Percentiles rank a stretch among this genome's conserved stretches.
Conservation (phyloP, 2,329 filamentous ascomycete genomes). For the Colletotrichum sp. region DNA sequence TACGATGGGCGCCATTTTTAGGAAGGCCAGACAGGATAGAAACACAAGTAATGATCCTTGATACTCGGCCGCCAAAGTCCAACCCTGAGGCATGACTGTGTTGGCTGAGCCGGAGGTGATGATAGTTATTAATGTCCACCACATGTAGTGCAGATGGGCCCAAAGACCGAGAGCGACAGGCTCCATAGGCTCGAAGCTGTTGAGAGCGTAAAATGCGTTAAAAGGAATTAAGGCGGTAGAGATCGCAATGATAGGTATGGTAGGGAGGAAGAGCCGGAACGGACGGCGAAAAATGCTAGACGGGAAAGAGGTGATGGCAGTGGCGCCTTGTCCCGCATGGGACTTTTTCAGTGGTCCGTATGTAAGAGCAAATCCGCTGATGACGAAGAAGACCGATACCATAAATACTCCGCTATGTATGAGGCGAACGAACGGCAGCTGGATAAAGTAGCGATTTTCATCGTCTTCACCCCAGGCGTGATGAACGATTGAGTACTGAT, state of each 20-base stretch:
- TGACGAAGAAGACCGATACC: constrained; percentile 58
- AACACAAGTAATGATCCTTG: background rate
- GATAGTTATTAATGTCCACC: background rate
- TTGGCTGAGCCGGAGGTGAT: background rate
- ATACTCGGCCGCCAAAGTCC: background rate
- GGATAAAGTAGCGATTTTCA: constrained; percentile 20
- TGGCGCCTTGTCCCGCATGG: constrained; percentile 39
- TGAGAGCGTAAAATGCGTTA: background rate
- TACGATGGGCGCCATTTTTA: background rate
- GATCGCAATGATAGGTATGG: constrained; percentile 14
- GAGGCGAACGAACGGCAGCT: constrained; percentile 49
- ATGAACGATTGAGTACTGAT: background rate
- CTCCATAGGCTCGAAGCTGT: background rate
- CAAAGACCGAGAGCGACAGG: background rate
- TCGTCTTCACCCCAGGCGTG: background rate
- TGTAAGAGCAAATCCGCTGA: constrained; percentile 55
- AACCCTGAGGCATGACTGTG: background rate
- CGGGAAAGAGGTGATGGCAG: constrained; percentile 42
- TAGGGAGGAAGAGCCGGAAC: constrained; percentile 51
- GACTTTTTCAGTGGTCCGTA: constrained; percentile 47
- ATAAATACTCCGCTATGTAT: constrained; percentile 50
- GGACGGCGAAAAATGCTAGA: constrained; percentile 53
- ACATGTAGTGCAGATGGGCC: background rate
- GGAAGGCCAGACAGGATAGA: background rate
- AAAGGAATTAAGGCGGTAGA: background rate